phyloP scores from a whole-genome alignment of 2,329 filamentous ascomycete genomes.

The Monosporascus sp. region DNA sequence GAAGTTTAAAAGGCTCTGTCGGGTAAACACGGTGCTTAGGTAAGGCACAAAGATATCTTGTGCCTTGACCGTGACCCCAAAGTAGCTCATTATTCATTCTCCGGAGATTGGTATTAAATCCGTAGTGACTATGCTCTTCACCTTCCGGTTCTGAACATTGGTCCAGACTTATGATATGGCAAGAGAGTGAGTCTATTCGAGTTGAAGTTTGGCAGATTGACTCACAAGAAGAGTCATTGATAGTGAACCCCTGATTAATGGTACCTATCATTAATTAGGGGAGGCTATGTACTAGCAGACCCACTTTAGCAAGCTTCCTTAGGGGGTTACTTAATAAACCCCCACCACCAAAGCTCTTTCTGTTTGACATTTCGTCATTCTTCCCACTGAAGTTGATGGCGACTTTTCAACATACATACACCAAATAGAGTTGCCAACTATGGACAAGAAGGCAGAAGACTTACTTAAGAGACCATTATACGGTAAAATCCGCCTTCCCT shows the following conservation, averaged over 20 bases:
- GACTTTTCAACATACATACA: neutral
- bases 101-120: too few relatives aligned
- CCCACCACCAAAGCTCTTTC: neutral
- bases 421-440: conserved; percentile 10
- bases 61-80: too few relatives aligned
- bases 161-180: too few relatives aligned
- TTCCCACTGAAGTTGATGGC: neutral
- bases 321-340: neutral
- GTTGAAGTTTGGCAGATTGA: conserved; percentile 2
- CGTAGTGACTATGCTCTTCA: too few relatives aligned
- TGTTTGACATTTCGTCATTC: neutral
- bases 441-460: conserved; percentile 40
- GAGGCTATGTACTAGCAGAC: neutral
- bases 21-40: too few relatives aligned
- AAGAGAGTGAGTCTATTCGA: too few relatives aligned
- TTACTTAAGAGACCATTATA: conserved; percentile 48
- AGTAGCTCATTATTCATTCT: too few relatives aligned
- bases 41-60: too few relatives aligned
- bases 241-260: too few relatives aligned
- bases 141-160: too few relatives aligned
- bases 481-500: conserved; percentile 24
- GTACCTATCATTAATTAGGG: too few relatives aligned
- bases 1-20: too few relatives aligned
- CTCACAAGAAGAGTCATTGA: neutral
- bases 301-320: neutral